phyloP scores from a whole-genome alignment of 139 green algal species.

The Trebouxia sp. region DNA sequence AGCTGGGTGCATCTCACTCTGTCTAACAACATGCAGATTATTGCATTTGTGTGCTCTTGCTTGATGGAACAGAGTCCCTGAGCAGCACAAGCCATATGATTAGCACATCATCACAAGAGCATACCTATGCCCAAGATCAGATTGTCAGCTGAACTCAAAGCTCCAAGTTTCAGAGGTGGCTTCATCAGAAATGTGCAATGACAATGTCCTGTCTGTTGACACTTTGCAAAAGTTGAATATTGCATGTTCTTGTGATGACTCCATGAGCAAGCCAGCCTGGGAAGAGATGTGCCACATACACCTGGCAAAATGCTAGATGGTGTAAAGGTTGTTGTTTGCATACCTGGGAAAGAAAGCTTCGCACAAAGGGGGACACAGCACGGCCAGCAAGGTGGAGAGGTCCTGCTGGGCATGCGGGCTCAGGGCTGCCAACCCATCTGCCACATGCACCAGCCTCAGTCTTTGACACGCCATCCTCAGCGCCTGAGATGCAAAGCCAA shows the following conservation, averaged over 20 bases:
- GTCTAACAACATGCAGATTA: neutral
- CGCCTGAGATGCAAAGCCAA: neutral
- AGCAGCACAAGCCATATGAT: neutral
- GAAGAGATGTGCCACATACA: no score
- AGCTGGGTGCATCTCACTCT: neutral
- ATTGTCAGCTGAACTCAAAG: no score
- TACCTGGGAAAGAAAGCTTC: constrained; percentile 53
- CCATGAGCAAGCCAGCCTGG: no score
- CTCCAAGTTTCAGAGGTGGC: no score
- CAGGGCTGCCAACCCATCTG: constrained; percentile 37
- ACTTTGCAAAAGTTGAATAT: no score
- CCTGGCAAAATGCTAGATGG: neutral
- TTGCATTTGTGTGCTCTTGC: neutral
- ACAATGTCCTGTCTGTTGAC: no score
- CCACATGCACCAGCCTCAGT: constrained; percentile 48
- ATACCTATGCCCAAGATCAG: no score
- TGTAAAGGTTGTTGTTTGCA: neutral
- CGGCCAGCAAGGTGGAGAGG: constrained; percentile 25
- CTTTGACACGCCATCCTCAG: constrained; percentile 11
- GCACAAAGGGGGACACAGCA: constrained; percentile 28
- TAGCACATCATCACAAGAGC: no score
- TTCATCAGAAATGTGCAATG: no score
- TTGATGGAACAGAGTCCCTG: neutral
- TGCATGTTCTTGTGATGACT: no score
- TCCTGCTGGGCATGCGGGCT: neutral